Conservation (phyloP, 805 yeast genomes). For the Saturnispora dispora region DNA sequence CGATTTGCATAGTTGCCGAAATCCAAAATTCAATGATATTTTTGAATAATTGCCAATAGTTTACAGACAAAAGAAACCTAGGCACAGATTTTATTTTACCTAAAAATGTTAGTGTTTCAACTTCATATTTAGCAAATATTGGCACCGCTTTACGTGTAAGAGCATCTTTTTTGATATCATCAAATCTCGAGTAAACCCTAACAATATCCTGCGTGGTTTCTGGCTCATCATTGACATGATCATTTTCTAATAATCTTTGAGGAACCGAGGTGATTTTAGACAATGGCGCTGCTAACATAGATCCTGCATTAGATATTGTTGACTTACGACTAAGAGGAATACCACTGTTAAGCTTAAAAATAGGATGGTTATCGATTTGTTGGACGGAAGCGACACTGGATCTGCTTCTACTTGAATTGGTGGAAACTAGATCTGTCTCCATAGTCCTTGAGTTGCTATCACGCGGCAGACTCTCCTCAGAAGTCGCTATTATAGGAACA, state of each 20-base stretch:
- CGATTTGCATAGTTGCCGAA: conserved; percentile 57
- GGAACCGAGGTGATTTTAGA: conserved; percentile 11
- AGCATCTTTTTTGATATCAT: conserved; percentile 21
- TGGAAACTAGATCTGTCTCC: not conserved
- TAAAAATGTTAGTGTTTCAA: not conserved
- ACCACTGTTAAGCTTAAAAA: not conserved
- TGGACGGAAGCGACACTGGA: not conserved
- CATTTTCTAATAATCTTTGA: conserved; percentile 19
- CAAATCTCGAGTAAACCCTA: conserved; percentile 42
- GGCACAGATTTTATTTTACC: conserved; percentile 1
- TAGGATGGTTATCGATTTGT: not conserved
- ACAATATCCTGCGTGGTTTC: conserved; percentile 40
- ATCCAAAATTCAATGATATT: conserved; percentile 11
- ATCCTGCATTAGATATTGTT: not conserved
- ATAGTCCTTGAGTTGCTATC: not conserved
- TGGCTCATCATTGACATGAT: conserved; percentile 13
- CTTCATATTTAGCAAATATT: not conserved
- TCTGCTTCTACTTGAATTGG: not conserved
- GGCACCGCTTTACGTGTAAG: not conserved
- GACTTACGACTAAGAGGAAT: not conserved
- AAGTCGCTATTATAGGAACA: not conserved
- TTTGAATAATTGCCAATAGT: conserved; percentile 7
- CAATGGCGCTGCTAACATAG: not conserved
- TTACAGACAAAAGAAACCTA: conserved; percentile 2
- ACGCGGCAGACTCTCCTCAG: not conserved